These are phyloP conservation scores for Trichothecium roseum DNA, from an alignment of 2,329 filamentous ascomycete genomes.

Conservation along the genomic window DNA sequence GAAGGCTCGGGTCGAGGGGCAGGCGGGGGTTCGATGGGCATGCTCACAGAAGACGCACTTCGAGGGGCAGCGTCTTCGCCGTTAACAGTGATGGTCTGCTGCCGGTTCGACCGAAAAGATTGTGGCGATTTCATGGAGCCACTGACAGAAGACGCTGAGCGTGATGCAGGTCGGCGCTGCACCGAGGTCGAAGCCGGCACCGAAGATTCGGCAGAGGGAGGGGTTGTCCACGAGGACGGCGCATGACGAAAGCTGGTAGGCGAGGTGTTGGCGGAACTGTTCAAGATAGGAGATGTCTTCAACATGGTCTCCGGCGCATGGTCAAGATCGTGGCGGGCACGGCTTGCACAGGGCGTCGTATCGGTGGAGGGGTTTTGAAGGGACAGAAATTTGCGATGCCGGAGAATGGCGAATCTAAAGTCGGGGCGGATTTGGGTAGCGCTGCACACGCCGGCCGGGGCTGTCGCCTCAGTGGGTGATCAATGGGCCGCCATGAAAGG, in stretches of 20 bases:
- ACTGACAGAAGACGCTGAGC: constrained; percentile 11
- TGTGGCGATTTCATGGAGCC: constrained; percentile 14
- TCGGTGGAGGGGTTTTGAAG: not conserved
- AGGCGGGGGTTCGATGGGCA: constrained; percentile 1
- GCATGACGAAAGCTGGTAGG: constrained; percentile 32
- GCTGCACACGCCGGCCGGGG: too few relatives aligned
- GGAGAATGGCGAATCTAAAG: too few relatives aligned
- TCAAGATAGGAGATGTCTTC: constrained; percentile 44
- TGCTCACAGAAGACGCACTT: not conserved
- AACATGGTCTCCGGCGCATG: constrained; percentile 46
- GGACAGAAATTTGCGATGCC: constrained; percentile 3
- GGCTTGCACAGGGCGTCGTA: not conserved
- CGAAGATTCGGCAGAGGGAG: not conserved
- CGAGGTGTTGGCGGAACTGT: constrained; percentile 41
- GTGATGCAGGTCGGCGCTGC: constrained; percentile 4
- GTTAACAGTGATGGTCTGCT: constrained; percentile 3
- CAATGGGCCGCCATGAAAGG: too few relatives aligned
- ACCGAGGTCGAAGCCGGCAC: not conserved
- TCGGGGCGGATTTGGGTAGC: too few relatives aligned
- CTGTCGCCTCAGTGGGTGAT: too few relatives aligned
- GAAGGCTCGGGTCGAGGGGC: constrained; percentile 1
- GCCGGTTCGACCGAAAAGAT: constrained; percentile 7
- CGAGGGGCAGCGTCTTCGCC: not conserved
- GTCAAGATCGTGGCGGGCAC: constrained; percentile 18
- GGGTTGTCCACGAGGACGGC: constrained; percentile 14